Percentiles rank a stretch among this genome's conserved stretches.
These are phyloP conservation scores for Pseudocercospora fijiensis DNA, from an alignment of 2,329 filamentous ascomycete genomes.

Conservation along the genomic window DNA sequence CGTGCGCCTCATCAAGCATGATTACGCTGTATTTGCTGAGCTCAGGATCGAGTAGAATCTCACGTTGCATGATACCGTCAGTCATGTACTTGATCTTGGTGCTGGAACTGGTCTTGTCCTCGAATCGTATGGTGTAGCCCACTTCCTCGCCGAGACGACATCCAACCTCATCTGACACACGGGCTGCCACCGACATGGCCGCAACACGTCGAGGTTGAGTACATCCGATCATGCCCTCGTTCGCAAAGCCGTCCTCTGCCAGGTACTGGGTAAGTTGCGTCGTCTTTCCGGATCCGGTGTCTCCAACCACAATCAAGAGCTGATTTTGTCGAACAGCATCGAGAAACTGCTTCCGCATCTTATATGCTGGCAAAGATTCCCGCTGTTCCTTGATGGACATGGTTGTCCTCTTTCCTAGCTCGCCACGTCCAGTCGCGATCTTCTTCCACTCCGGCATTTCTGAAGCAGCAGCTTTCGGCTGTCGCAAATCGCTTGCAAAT, in stretches of 20 bases:
- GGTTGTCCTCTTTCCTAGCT: slow-evolving; percentile 80
- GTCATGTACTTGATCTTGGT: slow-evolving; percentile 99
- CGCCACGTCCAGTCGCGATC: slow-evolving; percentile 70
- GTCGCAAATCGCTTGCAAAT: slow-evolving; percentile 84
- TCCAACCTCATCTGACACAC: slow-evolving; percentile 93
- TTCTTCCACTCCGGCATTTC: slow-evolving; percentile 90
- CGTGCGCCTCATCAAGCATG: slow-evolving; percentile 97
- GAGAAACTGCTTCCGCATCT: slow-evolving; percentile 82
- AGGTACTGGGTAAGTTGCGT: slow-evolving; percentile 95
- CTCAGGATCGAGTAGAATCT: slow-evolving; percentile 89
- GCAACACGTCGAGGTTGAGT: slow-evolving; percentile 96
- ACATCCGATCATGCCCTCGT: slow-evolving; percentile 87
- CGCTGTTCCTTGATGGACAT: slow-evolving; percentile 95
- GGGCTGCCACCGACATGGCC: slow-evolving; percentile 95
- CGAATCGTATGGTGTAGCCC: slow-evolving; percentile 96
- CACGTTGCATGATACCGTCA: slow-evolving; percentile 94
- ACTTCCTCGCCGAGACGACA: slow-evolving; percentile 89
- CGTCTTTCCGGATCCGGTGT: slow-evolving; percentile 97
- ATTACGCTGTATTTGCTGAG: slow-evolving; percentile 90
- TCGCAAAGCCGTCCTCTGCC: slow-evolving; percentile 85
- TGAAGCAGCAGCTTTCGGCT: slow-evolving; percentile 63
- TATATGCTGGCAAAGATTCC: slow-evolving; percentile 83
- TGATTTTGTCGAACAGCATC: slow-evolving; percentile 86
- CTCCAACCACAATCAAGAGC: slow-evolving; percentile 90
- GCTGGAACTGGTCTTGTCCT: slow-evolving; percentile 82